A percentile compares a stretch with the other conserved stretches of the same genome.
Evolutionary conservation across 352 stramenopile species (phyloP).

Genomic region (Globisporangium orthogonon): DNA sequence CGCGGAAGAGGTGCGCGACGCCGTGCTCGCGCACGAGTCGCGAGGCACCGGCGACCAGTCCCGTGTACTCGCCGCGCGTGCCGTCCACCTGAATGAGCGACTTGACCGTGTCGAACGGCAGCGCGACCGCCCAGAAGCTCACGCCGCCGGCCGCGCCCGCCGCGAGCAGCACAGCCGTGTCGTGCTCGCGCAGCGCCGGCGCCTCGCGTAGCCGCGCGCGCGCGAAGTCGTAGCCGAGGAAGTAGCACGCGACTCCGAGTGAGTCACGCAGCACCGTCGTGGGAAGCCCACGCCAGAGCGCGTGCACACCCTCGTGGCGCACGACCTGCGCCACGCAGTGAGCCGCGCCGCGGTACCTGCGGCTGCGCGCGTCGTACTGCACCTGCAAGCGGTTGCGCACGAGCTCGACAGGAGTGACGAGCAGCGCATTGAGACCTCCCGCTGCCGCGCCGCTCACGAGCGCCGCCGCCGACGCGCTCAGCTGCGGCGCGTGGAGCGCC

Average conservation of each 20-base stretch:
- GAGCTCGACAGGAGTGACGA: constrained; percentile 73
- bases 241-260: constrained; percentile 82
- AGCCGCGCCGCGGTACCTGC: constrained; percentile 42
- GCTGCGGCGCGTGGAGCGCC: constrained; percentile 18
- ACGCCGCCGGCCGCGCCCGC: constrained; percentile 73
- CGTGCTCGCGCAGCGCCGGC: constrained; percentile 18
- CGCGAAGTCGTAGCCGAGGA: constrained; percentile 76
- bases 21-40: constrained; percentile 49
- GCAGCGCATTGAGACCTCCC: constrained; percentile 64
- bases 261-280: constrained; percentile 80
- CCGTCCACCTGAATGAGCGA: constrained; percentile 75
- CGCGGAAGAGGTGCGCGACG: constrained; percentile 59
- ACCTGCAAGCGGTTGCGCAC: constrained; percentile 78
- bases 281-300: constrained; percentile 71
- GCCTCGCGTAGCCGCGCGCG: constrained; percentile 27
- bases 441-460: constrained; percentile 50
- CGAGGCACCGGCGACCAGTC: constrained; percentile 28
- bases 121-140: constrained; percentile 78
- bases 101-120: constrained; percentile 85
- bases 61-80: constrained; percentile 30
- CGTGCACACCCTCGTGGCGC: constrained; percentile 40
- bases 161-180: constrained; percentile 46
- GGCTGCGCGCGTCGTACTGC: constrained; percentile 51
- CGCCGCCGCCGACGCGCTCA: constrained; percentile 37
- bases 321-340: constrained; percentile 59